Base-by-base conservation (phyloP, 352 stramenopile species). In the Phytophthora hybrid region DNA sequence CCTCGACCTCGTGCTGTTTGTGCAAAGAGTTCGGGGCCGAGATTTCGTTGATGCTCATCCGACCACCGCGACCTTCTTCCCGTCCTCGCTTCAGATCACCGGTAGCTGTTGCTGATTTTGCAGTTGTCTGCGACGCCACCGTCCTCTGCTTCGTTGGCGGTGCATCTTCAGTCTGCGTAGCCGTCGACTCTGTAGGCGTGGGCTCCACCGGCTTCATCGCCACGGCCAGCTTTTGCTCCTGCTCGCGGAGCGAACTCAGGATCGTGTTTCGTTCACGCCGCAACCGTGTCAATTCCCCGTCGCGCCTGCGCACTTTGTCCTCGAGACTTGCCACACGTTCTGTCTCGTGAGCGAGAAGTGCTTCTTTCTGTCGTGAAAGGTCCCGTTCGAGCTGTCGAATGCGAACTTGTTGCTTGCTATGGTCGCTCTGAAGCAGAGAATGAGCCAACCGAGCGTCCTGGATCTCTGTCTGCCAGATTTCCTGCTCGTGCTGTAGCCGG, bases 181-280 rank as follows among this genome's bases (percentile, higher is more conserved):
- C 54, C 6, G 63, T 44, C 1, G 63, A 51, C 44, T 59, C 63
- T 4, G 71, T 78, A 39, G 57, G 49, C 1, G 62, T 56, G 10
- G 44, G 44, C 37, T 70, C 53, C 16, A 26, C 23, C 6, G 51
- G 55, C 16, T 47, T 44, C 53, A 53, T 57, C 14, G 64, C 71
- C 44, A 59, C 18, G 10, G 66, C 51, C 10, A 85, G 54, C 34
- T 84, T 85, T n/a, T 71, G 72, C 49, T 84, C 80, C 67, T 87
- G 69, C 6, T 93, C 85, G 3, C 85, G 82, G 6, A 94, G 59
- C 0, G 87, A 80, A 21, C 59, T 84, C 13, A 94, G 46, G 29
- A 94, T 78, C 8, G 81, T 79, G 62, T 92, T 94, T 2, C 87
- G 80, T 34, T 94, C 87, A 10, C 87, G 83, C 13, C 85, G 77